A percentile compares a stretch with the other conserved stretches of the same genome.
Conservation (phyloP, 2,329 filamentous ascomycete species). For the Emergomyces pasteurianus region DNA sequence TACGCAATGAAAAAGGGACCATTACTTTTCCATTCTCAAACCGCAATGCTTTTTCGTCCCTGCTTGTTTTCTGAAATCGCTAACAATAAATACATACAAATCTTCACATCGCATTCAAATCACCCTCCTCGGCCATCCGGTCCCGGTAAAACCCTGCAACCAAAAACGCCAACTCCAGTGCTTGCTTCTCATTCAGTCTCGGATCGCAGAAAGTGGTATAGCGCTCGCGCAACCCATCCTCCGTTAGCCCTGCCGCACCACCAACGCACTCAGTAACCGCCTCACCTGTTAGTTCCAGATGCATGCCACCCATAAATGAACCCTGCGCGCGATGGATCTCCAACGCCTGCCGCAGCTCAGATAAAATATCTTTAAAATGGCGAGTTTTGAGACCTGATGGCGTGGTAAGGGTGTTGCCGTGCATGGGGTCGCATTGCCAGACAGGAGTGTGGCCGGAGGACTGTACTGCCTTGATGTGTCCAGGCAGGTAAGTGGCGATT, state of each 20-base stretch:
- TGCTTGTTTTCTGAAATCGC: neutral
- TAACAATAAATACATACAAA: neutral
- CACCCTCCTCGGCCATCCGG: constrained; percentile 20
- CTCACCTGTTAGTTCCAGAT: constrained; percentile 90
- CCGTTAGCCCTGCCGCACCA: constrained; percentile 72
- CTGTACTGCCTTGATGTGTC: constrained; percentile 81
- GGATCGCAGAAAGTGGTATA: constrained; percentile 97
- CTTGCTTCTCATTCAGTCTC: constrained; percentile 92
- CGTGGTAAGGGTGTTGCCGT: constrained; percentile 63
- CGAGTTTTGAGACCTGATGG: constrained; percentile 78
- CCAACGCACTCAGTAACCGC: constrained; percentile 93
- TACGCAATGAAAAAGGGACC: no score
- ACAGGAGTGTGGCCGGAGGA: constrained; percentile 65
- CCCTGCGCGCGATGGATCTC: constrained; percentile 71
- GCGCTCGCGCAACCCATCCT: constrained; percentile 78
- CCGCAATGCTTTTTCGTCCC: neutral
- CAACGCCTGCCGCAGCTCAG: constrained; percentile 72
- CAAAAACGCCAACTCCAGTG: constrained; percentile 84
- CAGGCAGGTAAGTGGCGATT: constrained; percentile 62
- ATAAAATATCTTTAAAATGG: constrained; percentile 79
- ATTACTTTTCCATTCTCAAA: no score
- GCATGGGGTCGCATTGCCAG: constrained; percentile 99
- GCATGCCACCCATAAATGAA: constrained; percentile 84
- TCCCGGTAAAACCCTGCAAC: constrained; percentile 69
- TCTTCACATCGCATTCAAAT: constrained; percentile 11